A percentile compares a stretch with the other conserved stretches of the same genome.
Conservation (phyloP, 1,139 yeast genomes). For the Saccharomyces uvarum region DNA sequence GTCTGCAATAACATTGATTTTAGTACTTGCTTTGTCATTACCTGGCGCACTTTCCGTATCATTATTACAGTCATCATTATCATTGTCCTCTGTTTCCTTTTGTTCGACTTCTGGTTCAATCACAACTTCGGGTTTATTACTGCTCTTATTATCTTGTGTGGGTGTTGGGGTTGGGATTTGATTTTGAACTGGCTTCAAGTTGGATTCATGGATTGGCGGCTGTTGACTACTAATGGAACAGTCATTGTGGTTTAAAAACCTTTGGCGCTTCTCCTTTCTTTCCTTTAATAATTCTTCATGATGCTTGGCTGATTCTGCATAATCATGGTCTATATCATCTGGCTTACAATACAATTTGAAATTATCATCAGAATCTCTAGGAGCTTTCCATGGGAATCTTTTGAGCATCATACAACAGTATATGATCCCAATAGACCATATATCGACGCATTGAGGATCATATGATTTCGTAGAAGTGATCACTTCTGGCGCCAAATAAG, state of each 20-base stretch:
- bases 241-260: neutral
- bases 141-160: constrained; percentile 1
- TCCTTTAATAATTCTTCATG: constrained; percentile 38
- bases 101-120: neutral
- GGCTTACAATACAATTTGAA: constrained; percentile 51
- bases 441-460: constrained; percentile 88
- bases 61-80: neutral
- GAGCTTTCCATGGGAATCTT: constrained; percentile 96
- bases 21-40: constrained; percentile 5
- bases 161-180: neutral
- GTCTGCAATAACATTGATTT: neutral
- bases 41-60: constrained; percentile 2
- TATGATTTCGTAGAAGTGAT: constrained; percentile 58
- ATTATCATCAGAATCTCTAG: constrained; percentile 78
- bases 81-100: neutral
- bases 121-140: constrained; percentile 3
- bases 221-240: neutral
- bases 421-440: constrained; percentile 93
- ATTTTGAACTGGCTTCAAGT: neutral
- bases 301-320: constrained; percentile 41
- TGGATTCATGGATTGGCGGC: neutral
- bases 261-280: constrained; percentile 21
- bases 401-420: constrained; percentile 93
- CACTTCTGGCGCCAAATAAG: constrained; percentile 95
- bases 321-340: constrained; percentile 38